Evolutionary conservation across 495 filamentous ascomycete species (phyloP).

Genomic region (Aspergillus wentii): DNA sequence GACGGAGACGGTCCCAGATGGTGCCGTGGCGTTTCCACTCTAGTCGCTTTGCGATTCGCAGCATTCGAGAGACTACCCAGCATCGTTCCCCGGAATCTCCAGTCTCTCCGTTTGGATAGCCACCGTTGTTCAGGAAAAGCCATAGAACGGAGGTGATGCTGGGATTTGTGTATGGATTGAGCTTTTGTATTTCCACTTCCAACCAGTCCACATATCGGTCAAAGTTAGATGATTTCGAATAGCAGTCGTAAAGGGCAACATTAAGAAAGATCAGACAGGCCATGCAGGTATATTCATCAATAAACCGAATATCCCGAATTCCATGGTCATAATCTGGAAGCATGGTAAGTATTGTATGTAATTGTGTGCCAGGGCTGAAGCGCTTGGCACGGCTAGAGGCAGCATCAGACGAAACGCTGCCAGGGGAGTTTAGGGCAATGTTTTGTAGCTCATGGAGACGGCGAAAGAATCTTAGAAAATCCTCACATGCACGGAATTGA

Average conservation of each 20-base stretch:
- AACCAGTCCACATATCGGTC: constrained; percentile 21
- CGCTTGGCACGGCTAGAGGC: constrained; percentile 8
- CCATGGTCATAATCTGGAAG: constrained; percentile 24
- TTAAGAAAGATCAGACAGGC: constrained; percentile 23
- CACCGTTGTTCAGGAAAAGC: constrained; percentile 23
- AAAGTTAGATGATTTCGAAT: constrained; percentile 13
- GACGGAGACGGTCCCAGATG: constrained; percentile 21
- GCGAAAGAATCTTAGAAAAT: constrained; percentile 23
- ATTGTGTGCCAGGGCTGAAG: constrained; percentile 14
- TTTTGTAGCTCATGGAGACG: constrained; percentile 14
- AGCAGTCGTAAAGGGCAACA: constrained; percentile 20
- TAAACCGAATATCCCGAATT: constrained; percentile 24
- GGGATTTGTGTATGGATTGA: constrained; percentile 17
- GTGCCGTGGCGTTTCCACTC: constrained; percentile 24
- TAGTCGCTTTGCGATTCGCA: constrained; percentile 21
- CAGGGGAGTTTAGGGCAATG: constrained; percentile 11
- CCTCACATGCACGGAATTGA: constrained; percentile 18
- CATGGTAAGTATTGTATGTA: constrained; percentile 18
- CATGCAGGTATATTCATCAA: constrained; percentile 25
- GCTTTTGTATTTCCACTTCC: constrained; percentile 10
- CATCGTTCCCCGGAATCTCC: constrained; percentile 16
- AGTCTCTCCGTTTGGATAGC: constrained; percentile 10
- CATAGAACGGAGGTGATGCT: constrained; percentile 23
- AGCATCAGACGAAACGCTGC: constrained; percentile 3
- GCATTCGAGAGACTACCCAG: constrained; percentile 25